These are phyloP conservation scores for Citrullus colocynthis DNA, from an alignment of 306 rosid genomes.

Conservation along the genomic window DNA sequence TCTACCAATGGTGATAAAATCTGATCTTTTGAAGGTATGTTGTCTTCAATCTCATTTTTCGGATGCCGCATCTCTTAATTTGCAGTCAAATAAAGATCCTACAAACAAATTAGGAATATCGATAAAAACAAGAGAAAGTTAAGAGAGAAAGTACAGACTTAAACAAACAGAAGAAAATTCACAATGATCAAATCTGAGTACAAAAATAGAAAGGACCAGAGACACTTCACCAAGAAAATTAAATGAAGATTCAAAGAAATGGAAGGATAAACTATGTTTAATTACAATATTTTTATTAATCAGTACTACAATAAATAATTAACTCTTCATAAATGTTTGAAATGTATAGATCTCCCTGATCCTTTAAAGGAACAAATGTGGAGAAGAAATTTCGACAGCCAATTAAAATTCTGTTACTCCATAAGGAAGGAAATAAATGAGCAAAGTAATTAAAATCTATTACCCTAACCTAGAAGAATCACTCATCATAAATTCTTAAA, in stretches of 20 bases:
- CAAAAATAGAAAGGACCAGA: not conserved
- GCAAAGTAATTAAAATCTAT: conserved; percentile 8
- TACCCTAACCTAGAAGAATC: not conserved
- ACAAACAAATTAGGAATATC: conserved; percentile 12
- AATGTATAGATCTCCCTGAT: conserved; percentile 17
- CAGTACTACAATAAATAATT: not conserved
- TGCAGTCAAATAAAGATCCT: conserved; percentile 20
- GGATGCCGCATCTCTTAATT: conserved; percentile 38
- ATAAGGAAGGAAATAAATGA: conserved; percentile 10
- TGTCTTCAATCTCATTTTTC: conserved; percentile 48
- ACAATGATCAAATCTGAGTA: not conserved
- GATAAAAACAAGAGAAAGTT: conserved; percentile 16
- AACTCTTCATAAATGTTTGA: not conserved
- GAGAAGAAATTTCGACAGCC: conserved; percentile 1
- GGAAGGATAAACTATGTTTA: not conserved
- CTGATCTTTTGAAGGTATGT: conserved; percentile 26
- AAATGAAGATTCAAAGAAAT: conserved; percentile 2
- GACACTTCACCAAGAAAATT: not conserved
- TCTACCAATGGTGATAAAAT: conserved; percentile 32
- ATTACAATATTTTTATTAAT: not conserved
- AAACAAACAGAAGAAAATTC: not conserved
- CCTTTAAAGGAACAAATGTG: conserved; percentile 13
- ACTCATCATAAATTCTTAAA: not conserved
- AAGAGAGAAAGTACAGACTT: conserved; percentile 5
- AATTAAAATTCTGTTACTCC: conserved; percentile 20